phyloP scores from a whole-genome alignment of 768 basidiomycete genomes.

The Lyophyllum atratum region DNA sequence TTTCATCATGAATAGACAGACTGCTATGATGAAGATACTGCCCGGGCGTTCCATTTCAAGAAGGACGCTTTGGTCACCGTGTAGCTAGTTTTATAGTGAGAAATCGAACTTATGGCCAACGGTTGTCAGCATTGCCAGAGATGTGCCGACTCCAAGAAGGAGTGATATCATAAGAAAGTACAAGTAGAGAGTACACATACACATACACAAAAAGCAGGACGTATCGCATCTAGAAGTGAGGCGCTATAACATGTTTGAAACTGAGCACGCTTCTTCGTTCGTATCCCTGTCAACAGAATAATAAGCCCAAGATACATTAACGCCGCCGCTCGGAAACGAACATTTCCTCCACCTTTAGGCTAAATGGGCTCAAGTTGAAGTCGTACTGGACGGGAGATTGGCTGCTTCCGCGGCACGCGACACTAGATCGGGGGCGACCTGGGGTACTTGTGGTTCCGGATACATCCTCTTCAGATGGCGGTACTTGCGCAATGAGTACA shows the following conservation, averaged over 20 bases:
- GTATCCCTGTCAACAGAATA: neutral
- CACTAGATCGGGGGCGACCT: constrained; percentile 13
- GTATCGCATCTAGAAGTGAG: neutral
- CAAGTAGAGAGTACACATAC: neutral
- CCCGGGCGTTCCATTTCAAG: too few species aligned
- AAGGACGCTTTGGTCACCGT: too few species aligned
- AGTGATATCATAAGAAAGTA: neutral
- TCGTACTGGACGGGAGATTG: constrained; percentile 10
- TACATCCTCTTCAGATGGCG: constrained; percentile 79
- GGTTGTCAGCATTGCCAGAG: neutral
- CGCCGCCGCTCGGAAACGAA: neutral
- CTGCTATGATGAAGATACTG: too few species aligned
- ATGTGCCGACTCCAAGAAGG: neutral
- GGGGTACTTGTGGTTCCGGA: constrained; percentile 30
- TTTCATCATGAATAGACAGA: too few species aligned
- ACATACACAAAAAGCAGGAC: neutral
- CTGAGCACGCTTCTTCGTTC: neutral
- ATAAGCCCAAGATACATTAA: neutral
- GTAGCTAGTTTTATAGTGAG: too few species aligned
- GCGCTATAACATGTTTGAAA: neutral
- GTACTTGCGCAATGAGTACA: constrained; percentile 84
- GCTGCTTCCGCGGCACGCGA: constrained; percentile 10
- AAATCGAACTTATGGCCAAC: neutral
- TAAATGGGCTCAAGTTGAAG: constrained; percentile 2
- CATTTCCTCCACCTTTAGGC: neutral